A percentile compares a stretch with the other conserved stretches of the same genome.
Conservation (phyloP, 1,139 yeast genomes). For the Candida sanyaensis region DNA sequence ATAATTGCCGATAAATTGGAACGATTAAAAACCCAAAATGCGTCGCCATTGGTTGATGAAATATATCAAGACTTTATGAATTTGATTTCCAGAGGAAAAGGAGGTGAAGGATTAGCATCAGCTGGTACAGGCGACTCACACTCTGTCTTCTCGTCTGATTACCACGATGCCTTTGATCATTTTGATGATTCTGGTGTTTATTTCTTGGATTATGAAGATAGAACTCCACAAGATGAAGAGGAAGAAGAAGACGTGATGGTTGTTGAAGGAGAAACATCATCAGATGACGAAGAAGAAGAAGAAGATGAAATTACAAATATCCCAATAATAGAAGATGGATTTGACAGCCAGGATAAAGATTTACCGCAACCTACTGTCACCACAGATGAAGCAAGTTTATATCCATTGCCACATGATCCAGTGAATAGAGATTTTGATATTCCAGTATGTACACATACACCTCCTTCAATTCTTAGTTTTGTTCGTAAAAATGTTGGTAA, state of each 20-base stretch:
- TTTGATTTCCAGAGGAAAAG: slow-evolving; percentile 9
- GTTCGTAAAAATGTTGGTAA: slow-evolving; percentile 91
- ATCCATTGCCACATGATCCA: slow-evolving; percentile 61
- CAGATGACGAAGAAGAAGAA: slow-evolving; percentile 22
- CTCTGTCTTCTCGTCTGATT: slow-evolving; percentile 46
- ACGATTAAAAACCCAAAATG: slow-evolving; percentile 18
- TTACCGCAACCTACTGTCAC: slow-evolving; percentile 13
- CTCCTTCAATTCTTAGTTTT: slow-evolving; percentile 80
- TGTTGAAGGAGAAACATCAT: slow-evolving; percentile 10
- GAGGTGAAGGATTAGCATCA: slow-evolving; percentile 5
- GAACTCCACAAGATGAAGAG: slow-evolving; percentile 13
- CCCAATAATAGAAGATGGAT: slow-evolving; percentile 4
- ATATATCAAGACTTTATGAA: slow-evolving; percentile 14
- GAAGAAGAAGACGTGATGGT: slow-evolving; percentile 13
- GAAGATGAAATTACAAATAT: slow-evolving; percentile 8
- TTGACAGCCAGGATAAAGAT: slow-evolving; percentile 7
- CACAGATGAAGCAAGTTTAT: slow-evolving; percentile 42
- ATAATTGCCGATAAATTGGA: slow-evolving; percentile 24
- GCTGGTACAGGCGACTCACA: slow-evolving; percentile 21
- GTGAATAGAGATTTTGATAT: slow-evolving; percentile 62
- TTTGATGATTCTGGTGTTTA: slow-evolving; percentile 46
- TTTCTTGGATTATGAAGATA: slow-evolving; percentile 23
- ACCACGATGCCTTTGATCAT: slow-evolving; percentile 67
- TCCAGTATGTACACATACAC: slow-evolving; percentile 61
- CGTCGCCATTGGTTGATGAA: slow-evolving; percentile 14